These are phyloP conservation scores for Gypsophila paniculata DNA, from an alignment of 179 eudicot species.

Conservation along the genomic window DNA sequence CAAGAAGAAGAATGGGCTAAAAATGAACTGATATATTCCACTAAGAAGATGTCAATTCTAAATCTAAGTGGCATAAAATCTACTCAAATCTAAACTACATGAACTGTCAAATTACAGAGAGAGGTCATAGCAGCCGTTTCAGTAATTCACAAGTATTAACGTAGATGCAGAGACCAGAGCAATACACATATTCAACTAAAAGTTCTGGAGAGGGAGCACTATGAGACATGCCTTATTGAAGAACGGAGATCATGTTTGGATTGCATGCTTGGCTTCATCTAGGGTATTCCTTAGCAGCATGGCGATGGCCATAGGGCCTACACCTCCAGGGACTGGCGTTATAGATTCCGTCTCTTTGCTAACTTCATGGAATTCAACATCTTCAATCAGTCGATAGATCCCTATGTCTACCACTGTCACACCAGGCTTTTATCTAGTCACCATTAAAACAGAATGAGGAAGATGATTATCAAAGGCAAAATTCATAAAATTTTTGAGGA, in stretches of 20 bases:
- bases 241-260: slow-evolving; percentile 31
- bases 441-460: slow-evolving; percentile 59
- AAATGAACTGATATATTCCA: slow-evolving; percentile 6
- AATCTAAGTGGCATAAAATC: background rate
- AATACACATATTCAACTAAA: slow-evolving; percentile 11
- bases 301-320: slow-evolving; percentile 85
- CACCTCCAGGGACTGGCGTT: slow-evolving; percentile 96
- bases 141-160: background rate
- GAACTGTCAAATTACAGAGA: background rate
- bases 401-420: no score
- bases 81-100: background rate
- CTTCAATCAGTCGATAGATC: slow-evolving; percentile 84
- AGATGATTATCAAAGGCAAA: background rate
- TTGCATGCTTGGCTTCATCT: slow-evolving; percentile 77
- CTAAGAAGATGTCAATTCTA: background rate
- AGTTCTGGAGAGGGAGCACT: slow-evolving; percentile 11
- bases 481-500: no score
- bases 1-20: background rate
- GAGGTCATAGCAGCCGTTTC: background rate
- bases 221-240: slow-evolving; percentile 30
- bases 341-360: slow-evolving; percentile 82
- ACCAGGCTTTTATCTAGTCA: no score
- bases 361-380: slow-evolving; percentile 74
- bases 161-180: slow-evolving; percentile 7
- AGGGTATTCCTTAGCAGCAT: slow-evolving; percentile 74